Evolutionary conservation across 164 flowering plant genomes (phyloP).

Genomic region (Annona cherimola): DNA sequence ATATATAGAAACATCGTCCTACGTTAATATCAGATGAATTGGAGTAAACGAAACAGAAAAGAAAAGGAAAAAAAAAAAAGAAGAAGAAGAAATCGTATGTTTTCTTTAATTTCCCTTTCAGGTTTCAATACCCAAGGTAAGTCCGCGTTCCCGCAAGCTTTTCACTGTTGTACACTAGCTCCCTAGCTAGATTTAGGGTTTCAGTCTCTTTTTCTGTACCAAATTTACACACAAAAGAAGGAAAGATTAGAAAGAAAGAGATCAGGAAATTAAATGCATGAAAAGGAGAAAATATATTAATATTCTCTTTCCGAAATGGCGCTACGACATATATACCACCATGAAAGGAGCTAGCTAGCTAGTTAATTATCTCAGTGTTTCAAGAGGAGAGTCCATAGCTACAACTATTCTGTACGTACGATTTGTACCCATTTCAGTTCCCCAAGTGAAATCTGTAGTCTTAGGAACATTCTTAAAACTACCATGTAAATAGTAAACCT

Average conservation of each 20-base stretch:
- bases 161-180: slow-evolving; percentile 71
- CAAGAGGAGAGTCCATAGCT: too few relatives aligned
- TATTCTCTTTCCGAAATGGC: not conserved
- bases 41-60: not conserved
- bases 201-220: slow-evolving; percentile 83
- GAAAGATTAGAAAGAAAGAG: not conserved
- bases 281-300: not conserved
- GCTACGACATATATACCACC: too few relatives aligned
- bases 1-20: not conserved
- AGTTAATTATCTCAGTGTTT: too few relatives aligned
- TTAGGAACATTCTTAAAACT: not conserved
- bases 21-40: not conserved
- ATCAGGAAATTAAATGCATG: not conserved
- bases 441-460: not conserved
- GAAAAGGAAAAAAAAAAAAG: not conserved
- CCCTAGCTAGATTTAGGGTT: slow-evolving; percentile 80
- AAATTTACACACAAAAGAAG: not conserved
- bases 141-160: slow-evolving; percentile 31
- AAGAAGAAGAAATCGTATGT: not conserved
- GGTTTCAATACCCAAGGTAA: slow-evolving; percentile 39
- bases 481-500: not conserved
- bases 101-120: not conserved
- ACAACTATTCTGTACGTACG: not conserved
- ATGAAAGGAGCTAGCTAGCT: too few relatives aligned
- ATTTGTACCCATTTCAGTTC: not conserved